Percentiles rank a stretch among this genome's conserved stretches.
These are phyloP conservation scores for Claviceps sp. DNA, from an alignment of 2,329 filamentous ascomycete species.

Conservation along the genomic window DNA sequence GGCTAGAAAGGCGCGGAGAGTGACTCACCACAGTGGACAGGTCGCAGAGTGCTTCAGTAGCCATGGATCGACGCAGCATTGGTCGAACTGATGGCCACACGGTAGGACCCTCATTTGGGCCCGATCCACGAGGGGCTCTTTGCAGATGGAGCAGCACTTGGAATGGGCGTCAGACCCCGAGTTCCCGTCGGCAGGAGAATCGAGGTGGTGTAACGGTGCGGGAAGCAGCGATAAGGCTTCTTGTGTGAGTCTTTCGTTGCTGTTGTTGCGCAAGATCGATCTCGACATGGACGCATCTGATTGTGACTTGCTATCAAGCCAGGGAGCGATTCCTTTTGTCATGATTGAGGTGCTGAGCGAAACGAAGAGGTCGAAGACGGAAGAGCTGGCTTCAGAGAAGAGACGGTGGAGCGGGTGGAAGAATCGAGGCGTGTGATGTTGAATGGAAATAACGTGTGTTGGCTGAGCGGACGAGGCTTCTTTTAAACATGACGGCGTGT, in stretches of 20 bases:
- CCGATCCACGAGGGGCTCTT: constrained; percentile 1
- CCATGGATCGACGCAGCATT: constrained; percentile 4
- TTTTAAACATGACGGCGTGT: too few species aligned
- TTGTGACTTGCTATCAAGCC: neutral
- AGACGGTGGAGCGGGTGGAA: neutral
- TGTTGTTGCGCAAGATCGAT: neutral
- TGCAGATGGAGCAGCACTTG: constrained; percentile 2
- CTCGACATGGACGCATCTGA: neutral
- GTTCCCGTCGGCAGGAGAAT: neutral
- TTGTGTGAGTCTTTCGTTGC: neutral
- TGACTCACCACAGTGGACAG: constrained; percentile 3
- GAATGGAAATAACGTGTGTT: too few species aligned
- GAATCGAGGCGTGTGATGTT: too few species aligned
- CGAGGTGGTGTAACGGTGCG: neutral
- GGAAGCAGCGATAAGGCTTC: neutral
- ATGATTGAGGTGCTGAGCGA: neutral
- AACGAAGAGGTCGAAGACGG: neutral
- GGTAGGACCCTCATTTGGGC: constrained; percentile 1
- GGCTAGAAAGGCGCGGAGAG: neutral
- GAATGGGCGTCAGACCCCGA: neutral
- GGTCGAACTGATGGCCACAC: constrained; percentile 4
- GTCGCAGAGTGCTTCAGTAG: constrained; percentile 1
- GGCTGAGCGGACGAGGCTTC: too few species aligned
- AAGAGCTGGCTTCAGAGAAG: neutral
- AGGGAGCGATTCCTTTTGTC: neutral